Evolutionary conservation across 345 rosid species (phyloP).

Genomic region (Raphanus raphanistrum): DNA sequence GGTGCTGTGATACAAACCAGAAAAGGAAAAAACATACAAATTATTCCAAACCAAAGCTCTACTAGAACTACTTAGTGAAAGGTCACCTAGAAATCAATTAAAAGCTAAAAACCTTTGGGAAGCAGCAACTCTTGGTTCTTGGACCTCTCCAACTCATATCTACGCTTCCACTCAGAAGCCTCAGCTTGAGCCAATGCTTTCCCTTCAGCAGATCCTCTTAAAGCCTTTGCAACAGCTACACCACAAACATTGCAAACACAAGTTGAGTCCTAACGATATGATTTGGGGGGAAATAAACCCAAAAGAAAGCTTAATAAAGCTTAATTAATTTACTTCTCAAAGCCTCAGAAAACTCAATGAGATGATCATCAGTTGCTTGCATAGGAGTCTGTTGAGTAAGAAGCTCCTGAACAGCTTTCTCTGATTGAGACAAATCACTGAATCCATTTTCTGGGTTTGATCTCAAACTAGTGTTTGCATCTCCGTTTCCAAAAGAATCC

Average conservation of each 20-base stretch:
- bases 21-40: not conserved
- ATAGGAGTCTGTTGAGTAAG: conserved; percentile 69
- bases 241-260: not conserved
- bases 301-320: not conserved
- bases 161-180: conserved; percentile 97
- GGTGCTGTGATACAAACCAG: conserved; percentile 47
- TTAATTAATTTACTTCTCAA: conserved; percentile 66
- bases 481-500: conserved; percentile 58
- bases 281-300: not conserved
- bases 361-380: conserved; percentile 80
- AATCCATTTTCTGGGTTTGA: conserved; percentile 52
- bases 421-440: conserved; percentile 57
- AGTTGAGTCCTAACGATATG: not conserved
- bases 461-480: conserved; percentile 43
- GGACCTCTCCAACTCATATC: conserved; percentile 79
- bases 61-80: not conserved
- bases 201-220: conserved; percentile 91
- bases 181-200: conserved; percentile 97
- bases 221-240: conserved; percentile 94
- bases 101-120: not conserved
- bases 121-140: conserved; percentile 53
- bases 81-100: not conserved
- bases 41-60: not conserved
- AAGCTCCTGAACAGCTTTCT: conserved; percentile 88
- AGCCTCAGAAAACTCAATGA: conserved; percentile 92